phyloP scores from a whole-genome alignment of 345 rosid genomes.

The Eucalyptus decipiens region DNA sequence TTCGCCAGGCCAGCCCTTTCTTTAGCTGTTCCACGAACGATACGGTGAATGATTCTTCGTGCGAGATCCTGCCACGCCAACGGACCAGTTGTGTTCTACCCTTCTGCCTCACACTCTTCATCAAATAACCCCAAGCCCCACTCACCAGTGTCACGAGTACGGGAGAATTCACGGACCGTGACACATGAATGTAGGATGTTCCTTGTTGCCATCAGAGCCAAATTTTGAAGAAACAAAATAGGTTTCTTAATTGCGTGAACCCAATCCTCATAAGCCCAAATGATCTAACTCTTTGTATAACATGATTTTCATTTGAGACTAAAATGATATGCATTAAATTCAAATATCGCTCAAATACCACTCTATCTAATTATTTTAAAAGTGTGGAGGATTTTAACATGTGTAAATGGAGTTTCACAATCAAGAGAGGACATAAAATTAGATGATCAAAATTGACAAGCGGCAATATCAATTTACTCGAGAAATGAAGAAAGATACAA shows the following conservation, averaged over 20 bases:
- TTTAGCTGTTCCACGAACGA: too few relatives aligned
- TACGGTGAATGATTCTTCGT: too few relatives aligned
- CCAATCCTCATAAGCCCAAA: neutral
- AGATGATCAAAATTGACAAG: neutral
- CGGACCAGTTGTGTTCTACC: too few relatives aligned
- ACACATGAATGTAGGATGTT: neutral
- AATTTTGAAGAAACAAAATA: neutral
- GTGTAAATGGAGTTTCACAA: neutral
- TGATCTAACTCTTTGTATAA: neutral
- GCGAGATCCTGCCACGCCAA: too few relatives aligned
- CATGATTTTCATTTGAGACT: neutral
- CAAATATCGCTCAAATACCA: neutral
- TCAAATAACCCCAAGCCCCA: too few relatives aligned
- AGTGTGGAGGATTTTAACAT: neutral
- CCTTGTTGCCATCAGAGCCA: neutral
- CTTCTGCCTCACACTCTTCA: too few relatives aligned
- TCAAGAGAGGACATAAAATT: too few relatives aligned
- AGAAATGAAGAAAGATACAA: too few relatives aligned
- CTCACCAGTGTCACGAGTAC: too few relatives aligned
- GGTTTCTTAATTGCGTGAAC: neutral
- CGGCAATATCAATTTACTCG: too few relatives aligned
- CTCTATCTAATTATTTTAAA: neutral
- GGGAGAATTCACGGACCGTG: too few relatives aligned
- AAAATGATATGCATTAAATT: accelerated
- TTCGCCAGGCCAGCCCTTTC: too few relatives aligned